Base-by-base conservation (phyloP, 1,139 yeast species). In the Candida pseudoviswanathii region DNA sequence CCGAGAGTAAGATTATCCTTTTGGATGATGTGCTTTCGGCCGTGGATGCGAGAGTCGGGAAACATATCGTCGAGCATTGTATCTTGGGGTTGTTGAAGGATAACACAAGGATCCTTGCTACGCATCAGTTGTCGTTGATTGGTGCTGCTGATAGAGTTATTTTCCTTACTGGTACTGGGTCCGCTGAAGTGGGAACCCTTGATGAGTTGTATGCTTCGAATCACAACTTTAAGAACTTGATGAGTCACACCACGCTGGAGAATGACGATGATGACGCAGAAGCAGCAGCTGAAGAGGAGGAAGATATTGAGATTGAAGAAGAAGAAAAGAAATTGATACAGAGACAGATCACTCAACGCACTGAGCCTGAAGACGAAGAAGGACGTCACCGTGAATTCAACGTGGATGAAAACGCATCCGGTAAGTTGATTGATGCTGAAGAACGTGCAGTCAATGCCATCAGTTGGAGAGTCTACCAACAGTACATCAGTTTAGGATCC, bases 401-500 rank as follows among this genome's bases (percentile, higher is more conserved):
- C 47, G 52, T 42, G 62, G 66, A 43, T 51, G 71, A 68, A 10
- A 56, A 50, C 32, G 60, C 55, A 2, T 67, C 64, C 45, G 78
- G 77, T 37, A 66, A 58, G 50, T 62, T 73, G 45, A 64, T 69
- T 29, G 60, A 60, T 36, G 66, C 63, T 30, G 75, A 70, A 55
- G 61, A 59, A 37, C 60, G 66, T 64, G 50, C 84, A 77, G 54
- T 83, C 74, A 62, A 69, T 61, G 55, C 72, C n/a, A 63, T 71
- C 32, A 49, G 58, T n/a, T 58, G 59, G 41, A 48, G 52, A 5
- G 71, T 74, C 5, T 73, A 73, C 59, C 55, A 58, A 48, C 61
- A 61, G 41, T 89, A 86, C 59, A 62, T 88, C 51, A 63, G 67
- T 30, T 68, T 77, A 26, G 96, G 94, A 8, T 77, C 86, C 49